Percentiles rank a stretch among this genome's conserved stretches.
These are phyloP conservation scores for Nyssa sinensis DNA, from an alignment of 148 eudicot species.

Conservation along the genomic window DNA sequence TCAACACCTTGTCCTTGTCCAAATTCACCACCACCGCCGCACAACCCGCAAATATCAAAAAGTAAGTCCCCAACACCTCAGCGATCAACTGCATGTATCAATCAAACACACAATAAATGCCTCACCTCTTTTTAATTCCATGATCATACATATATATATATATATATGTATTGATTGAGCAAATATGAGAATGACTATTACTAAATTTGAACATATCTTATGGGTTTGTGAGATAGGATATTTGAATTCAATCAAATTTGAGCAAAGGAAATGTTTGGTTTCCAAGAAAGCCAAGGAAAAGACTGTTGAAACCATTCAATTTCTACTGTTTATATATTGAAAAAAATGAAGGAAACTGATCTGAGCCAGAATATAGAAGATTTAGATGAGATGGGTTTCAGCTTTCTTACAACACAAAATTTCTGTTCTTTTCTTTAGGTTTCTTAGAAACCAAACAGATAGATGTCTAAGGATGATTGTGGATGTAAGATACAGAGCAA, in stretches of 20 bases:
- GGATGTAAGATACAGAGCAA: neutral
- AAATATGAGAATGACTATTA: too few species aligned
- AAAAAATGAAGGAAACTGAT: neutral
- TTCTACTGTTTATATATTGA: too few species aligned
- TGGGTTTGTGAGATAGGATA: neutral
- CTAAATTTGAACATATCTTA: too few species aligned
- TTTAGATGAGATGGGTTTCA: too few species aligned
- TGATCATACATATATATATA: neutral
- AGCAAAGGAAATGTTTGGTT: neutral
- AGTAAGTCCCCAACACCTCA: constrained; percentile 48
- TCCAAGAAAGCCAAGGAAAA: neutral
- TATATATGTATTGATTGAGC: neutral
- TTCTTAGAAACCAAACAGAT: constrained; percentile 7
- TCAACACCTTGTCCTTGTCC: constrained; percentile 27
- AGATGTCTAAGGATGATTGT: too few species aligned
- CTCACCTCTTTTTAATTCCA: too few species aligned
- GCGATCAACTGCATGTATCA: constrained; percentile 36
- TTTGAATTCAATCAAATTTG: neutral
- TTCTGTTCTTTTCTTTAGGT: neutral
- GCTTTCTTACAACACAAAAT: neutral
- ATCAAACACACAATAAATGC: neutral
- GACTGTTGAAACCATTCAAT: neutral
- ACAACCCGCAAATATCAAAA: constrained; percentile 56
- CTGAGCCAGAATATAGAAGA: too few species aligned
- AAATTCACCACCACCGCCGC: constrained; percentile 40